phyloP scores from a whole-genome alignment of 2,329 filamentous ascomycete genomes.

The Diaporthe sp. region DNA sequence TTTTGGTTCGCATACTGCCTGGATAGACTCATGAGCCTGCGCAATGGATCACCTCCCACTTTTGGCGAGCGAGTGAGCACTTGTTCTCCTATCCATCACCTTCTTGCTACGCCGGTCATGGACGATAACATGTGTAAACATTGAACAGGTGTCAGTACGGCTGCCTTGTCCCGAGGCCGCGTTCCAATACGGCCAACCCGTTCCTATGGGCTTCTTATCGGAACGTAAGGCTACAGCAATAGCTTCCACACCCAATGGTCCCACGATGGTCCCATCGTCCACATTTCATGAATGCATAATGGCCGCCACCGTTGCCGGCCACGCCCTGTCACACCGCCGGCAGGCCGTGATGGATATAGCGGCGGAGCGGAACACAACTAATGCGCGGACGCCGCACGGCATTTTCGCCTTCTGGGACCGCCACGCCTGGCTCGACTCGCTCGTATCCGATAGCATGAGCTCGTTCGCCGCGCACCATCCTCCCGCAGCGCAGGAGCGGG shows the following conservation, averaged over 20 bases:
- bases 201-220: constrained; percentile 37
- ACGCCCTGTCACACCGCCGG: not conserved
- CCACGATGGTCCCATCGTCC: not conserved
- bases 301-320: not conserved
- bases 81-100: not conserved
- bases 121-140: not conserved
- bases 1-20: constrained; percentile 43
- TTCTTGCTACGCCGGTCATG: not conserved
- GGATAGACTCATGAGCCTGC: constrained; percentile 40
- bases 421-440: constrained; percentile 40
- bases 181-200: constrained; percentile 41
- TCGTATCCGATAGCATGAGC: constrained; percentile 35
- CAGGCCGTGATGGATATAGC: constrained; percentile 31
- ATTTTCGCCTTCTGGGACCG: constrained; percentile 40
- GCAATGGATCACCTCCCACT: constrained; percentile 38
- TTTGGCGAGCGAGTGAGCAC: constrained; percentile 37
- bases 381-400: not conserved
- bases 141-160: constrained; percentile 39
- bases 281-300: constrained; percentile 13
- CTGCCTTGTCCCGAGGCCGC: constrained; percentile 40
- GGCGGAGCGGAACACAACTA: not conserved
- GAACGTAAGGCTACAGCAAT: constrained; percentile 37
- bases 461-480: constrained; percentile 34
- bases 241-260: not conserved
- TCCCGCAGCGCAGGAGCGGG: constrained; percentile 33